phyloP scores from a whole-genome alignment of 73 alveolate species.

The Effrenium voratum region DNA sequence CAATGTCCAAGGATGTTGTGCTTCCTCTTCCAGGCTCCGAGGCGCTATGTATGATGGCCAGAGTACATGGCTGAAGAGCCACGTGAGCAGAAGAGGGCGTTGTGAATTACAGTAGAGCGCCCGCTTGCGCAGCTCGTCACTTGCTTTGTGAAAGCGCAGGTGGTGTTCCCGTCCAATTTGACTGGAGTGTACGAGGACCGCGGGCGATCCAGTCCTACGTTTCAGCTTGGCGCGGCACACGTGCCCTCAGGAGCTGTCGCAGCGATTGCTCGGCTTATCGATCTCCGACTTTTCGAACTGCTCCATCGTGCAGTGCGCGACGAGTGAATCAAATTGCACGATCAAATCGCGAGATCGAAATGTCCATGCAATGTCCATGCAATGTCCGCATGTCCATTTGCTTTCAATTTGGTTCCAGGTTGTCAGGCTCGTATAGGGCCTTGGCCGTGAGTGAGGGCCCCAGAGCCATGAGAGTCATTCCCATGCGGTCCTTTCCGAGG shows the following conservation, averaged over 20 bases:
- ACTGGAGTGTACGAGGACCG: slow-evolving; percentile 45
- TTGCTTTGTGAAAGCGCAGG: background rate
- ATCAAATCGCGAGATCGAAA: too few relatives aligned
- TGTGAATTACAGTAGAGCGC: background rate
- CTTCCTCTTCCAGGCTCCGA: slow-evolving; percentile 80
- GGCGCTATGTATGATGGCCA: background rate
- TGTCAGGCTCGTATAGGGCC: slow-evolving; percentile 67
- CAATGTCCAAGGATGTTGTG: slow-evolving; percentile 17
- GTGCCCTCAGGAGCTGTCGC: slow-evolving; percentile 32
- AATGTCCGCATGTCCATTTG: too few relatives aligned
- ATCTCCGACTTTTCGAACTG: slow-evolving; percentile 29
- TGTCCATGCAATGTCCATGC: too few relatives aligned
- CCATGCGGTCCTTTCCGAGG: background rate
- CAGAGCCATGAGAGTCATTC: background rate
- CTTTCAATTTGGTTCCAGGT: background rate
- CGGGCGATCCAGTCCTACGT: background rate
- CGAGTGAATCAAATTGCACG: too few relatives aligned
- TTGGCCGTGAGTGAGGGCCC: background rate
- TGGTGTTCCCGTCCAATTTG: slow-evolving; percentile 38
- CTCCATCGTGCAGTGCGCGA: slow-evolving; percentile 19
- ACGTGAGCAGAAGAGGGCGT: background rate
- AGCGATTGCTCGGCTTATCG: slow-evolving; percentile 29
- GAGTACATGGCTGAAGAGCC: background rate
- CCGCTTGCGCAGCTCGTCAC: background rate
- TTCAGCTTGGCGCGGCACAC: background rate